These are phyloP conservation scores for Neopestalotiopsis clavispora DNA, from an alignment of 2,329 filamentous ascomycete genomes.

Conservation along the genomic window DNA sequence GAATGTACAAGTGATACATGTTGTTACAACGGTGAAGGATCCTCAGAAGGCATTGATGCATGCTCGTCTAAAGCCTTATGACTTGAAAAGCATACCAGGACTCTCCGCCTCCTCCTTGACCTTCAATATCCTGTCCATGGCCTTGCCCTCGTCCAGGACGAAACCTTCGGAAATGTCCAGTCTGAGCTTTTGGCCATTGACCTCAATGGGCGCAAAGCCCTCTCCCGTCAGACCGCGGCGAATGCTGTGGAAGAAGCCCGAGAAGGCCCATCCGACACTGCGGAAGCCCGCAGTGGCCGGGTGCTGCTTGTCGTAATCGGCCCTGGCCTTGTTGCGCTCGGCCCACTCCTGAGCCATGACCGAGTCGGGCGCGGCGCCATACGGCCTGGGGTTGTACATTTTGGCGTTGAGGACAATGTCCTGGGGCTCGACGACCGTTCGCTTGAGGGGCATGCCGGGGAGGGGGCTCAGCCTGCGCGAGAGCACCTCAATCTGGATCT, in stretches of 20 bases:
- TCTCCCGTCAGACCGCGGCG: constrained; percentile 59
- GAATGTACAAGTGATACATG: neutral
- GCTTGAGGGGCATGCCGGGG: constrained; percentile 52
- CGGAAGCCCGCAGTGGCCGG: constrained; percentile 63
- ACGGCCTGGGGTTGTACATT: constrained; percentile 32
- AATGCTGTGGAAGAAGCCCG: constrained; percentile 48
- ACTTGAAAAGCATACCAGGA: neutral
- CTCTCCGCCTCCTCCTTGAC: constrained; percentile 33
- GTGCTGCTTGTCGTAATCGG: constrained; percentile 59
- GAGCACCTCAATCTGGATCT: constrained; percentile 57
- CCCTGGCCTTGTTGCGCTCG: constrained; percentile 40
- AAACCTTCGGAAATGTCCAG: constrained; percentile 62
- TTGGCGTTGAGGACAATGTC: constrained; percentile 42
- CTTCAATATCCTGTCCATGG: constrained; percentile 59
- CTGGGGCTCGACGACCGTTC: constrained; percentile 43
- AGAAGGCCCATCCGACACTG: constrained; percentile 47
- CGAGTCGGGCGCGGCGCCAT: constrained; percentile 31
- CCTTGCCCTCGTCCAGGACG: constrained; percentile 62
- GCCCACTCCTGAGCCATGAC: constrained; percentile 41
- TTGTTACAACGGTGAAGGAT: neutral
- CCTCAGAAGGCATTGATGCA: neutral
- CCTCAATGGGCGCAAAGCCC: constrained; percentile 57
- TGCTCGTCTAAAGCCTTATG: neutral
- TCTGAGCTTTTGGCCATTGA: constrained; percentile 57
- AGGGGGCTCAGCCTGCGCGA: constrained; percentile 49